Conservation (phyloP, 768 basidiomycete species). For the Xanthoconium stramineum region DNA sequence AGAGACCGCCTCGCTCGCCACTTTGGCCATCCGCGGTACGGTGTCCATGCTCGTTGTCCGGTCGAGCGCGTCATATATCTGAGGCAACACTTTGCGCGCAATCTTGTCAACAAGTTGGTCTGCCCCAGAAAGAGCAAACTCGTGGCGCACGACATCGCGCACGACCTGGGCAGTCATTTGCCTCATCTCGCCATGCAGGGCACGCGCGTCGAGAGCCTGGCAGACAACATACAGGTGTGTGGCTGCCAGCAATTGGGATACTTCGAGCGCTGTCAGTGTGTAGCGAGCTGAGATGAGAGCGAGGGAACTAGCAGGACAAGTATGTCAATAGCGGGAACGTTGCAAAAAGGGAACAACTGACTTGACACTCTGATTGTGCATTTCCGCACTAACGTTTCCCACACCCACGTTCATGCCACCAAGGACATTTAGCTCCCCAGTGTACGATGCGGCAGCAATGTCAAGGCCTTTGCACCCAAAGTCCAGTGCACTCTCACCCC, state of each 20-base stretch:
- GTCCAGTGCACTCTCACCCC: conserved; percentile 76
- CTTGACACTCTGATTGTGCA: conserved; percentile 94
- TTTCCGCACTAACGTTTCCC: conserved; percentile 83
- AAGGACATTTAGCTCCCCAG: conserved; percentile 75
- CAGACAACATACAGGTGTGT: conserved; percentile 74
- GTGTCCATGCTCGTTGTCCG: conserved; percentile 71
- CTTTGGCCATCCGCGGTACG: conserved; percentile 62
- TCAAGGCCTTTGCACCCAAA: conserved; percentile 85
- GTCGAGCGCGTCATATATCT: conserved; percentile 55
- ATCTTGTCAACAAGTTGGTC: conserved; percentile 16
- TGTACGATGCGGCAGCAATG: conserved; percentile 79
- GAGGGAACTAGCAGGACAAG: conserved; percentile 58
- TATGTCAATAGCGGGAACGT: neutral
- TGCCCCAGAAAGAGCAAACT: conserved; percentile 9
- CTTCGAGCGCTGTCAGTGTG: conserved; percentile 74
- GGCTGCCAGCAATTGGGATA: conserved; percentile 68
- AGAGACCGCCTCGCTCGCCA: conserved; percentile 59
- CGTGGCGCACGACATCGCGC: conserved; percentile 13
- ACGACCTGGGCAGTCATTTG: conserved; percentile 24
- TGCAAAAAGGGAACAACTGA: conserved; percentile 34
- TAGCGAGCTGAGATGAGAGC: conserved; percentile 82
- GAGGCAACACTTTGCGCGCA: conserved; percentile 31
- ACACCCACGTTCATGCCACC: conserved; percentile 76
- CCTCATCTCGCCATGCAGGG: conserved; percentile 65
- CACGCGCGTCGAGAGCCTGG: conserved; percentile 85